A percentile compares a stretch with the other conserved stretches of the same genome.
Conservation (phyloP, 2,329 filamentous ascomycete genomes). For the Fusarium mangiferae region DNA sequence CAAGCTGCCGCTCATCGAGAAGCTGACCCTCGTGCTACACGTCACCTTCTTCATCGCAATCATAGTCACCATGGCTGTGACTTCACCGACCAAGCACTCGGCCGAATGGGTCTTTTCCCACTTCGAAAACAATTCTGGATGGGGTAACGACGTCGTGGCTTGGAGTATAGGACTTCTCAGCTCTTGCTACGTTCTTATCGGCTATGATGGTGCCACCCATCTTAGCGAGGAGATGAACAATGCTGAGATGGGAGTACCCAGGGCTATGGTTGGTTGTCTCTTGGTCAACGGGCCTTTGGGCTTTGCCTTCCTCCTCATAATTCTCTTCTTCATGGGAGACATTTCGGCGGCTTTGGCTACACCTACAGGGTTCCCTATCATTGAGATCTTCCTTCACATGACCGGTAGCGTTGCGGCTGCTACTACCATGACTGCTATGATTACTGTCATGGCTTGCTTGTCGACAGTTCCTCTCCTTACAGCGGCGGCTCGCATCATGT, state of each 20-base stretch:
- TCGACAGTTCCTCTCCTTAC: constrained; percentile 26
- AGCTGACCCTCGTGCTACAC: constrained; percentile 1
- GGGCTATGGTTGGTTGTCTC: constrained; percentile 26
- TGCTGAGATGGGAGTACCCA: constrained; percentile 9
- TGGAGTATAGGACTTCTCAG: constrained; percentile 35
- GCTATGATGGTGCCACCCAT: constrained; percentile 34
- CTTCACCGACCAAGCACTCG: constrained; percentile 21
- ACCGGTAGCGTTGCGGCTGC: not conserved
- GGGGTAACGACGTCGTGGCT: constrained; percentile 20
- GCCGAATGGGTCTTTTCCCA: constrained; percentile 18
- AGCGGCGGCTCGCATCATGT: constrained; percentile 30
- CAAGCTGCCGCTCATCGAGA: constrained; percentile 25
- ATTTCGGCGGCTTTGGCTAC: constrained; percentile 10
- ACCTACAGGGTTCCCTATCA: constrained; percentile 28
- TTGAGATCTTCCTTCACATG: constrained; percentile 24
- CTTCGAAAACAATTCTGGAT: constrained; percentile 36
- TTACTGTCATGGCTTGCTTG: constrained; percentile 21
- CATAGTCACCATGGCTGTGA: constrained; percentile 11
- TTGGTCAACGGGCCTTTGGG: constrained; percentile 25
- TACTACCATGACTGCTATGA: not conserved
- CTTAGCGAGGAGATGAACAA: constrained; percentile 36
- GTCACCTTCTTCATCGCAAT: constrained; percentile 20
- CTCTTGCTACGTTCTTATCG: constrained; percentile 32
- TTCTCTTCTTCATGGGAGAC: constrained; percentile 32
- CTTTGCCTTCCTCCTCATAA: constrained; percentile 15